phyloP scores from a whole-genome alignment of 169 alveolate species.

The Plasmodium berghei region DNA sequence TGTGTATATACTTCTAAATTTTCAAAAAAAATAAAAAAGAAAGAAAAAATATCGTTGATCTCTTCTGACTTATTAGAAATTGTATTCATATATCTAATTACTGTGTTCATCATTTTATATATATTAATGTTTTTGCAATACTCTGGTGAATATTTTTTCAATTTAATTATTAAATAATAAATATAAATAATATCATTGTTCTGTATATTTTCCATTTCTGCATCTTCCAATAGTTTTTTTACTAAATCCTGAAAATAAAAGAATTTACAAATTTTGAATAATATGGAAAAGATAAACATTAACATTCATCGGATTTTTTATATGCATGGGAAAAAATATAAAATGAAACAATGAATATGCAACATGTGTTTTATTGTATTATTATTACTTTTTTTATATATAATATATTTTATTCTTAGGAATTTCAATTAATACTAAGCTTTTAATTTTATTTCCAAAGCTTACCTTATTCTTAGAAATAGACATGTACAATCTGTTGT shows the following conservation, averaged over 20 bases:
- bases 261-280: not conserved
- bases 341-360: too few relatives aligned
- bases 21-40: slow-evolving; percentile 71
- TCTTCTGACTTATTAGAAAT: slow-evolving; percentile 42
- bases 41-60: slow-evolving; percentile 57
- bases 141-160: slow-evolving; percentile 41
- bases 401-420: not conserved
- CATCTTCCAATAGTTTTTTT: slow-evolving; percentile 40
- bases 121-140: slow-evolving; percentile 31
- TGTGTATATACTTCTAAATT: slow-evolving; percentile 59
- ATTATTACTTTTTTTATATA: not conserved
- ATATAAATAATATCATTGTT: slow-evolving; percentile 27
- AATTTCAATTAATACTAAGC: not conserved
- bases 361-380: not conserved
- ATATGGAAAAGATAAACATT: not conserved
- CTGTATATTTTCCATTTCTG: slow-evolving; percentile 43
- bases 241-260: slow-evolving; percentile 43
- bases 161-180: slow-evolving; percentile 51
- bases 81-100: slow-evolving; percentile 69
- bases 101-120: slow-evolving; percentile 70
- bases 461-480: slow-evolving; percentile 65
- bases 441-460: not conserved
- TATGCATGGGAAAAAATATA: not conserved
- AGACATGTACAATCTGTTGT: slow-evolving; percentile 43
- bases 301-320: not conserved